Conservation (phyloP, 1,284 basidiomycete genomes). For the Ceratobasidium sp. region DNA sequence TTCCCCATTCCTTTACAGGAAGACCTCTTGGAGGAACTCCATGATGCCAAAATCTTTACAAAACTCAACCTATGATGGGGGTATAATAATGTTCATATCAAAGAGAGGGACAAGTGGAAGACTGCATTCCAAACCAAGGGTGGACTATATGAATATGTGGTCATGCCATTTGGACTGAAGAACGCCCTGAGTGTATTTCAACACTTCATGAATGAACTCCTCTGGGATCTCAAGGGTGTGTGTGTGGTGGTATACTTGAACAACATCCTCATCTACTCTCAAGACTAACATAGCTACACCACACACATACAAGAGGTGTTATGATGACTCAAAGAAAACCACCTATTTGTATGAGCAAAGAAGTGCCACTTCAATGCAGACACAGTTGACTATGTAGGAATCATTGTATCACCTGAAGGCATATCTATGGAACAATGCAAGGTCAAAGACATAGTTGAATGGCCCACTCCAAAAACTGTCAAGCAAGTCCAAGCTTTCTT, state of each 20-base stretch:
- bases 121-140: too few relatives aligned
- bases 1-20: too few relatives aligned
- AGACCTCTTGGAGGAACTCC: not conserved
- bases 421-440: not conserved
- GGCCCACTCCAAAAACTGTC: not conserved
- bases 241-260: too few relatives aligned
- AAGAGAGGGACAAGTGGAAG: too few relatives aligned
- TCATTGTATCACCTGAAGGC: not conserved
- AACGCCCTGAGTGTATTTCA: too few relatives aligned
- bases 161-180: too few relatives aligned
- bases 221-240: too few relatives aligned
- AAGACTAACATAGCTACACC: not conserved
- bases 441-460: not conserved
- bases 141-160: too few relatives aligned
- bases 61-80: not conserved
- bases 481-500: not conserved
- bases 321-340: not conserved
- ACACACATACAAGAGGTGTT: not conserved
- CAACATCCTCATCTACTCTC: too few relatives aligned
- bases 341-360: not conserved
- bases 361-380: not conserved
- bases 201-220: too few relatives aligned
- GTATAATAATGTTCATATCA: too few relatives aligned
- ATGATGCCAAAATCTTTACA: not conserved
- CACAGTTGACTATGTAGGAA: too few relatives aligned